Evolutionary conservation across 2,329 filamentous ascomycete genomes (phyloP), one percentile per base, ranked within the genome.

Genomic region (Paraphaeosphaeria sporulosa): DNA sequence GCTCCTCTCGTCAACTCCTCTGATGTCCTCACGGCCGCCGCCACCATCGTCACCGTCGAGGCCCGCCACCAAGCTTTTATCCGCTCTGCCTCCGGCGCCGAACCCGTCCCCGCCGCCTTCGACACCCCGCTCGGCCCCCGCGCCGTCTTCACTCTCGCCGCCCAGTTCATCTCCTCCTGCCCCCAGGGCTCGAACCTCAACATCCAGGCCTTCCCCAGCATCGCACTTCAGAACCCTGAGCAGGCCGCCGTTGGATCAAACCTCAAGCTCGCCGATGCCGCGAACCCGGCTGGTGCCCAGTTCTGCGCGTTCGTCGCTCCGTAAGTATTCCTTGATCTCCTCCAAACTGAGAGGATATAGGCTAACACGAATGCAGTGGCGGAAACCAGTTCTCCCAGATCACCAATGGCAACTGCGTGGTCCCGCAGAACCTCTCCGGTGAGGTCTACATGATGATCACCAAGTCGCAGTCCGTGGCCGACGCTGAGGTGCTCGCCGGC

Each of bases 41-140:
- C 84, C 10, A 86, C 86, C 53, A 93, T 93, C 74, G 84, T 91
- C 47, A 90, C 89, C 25, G 85, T 91, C 61, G 90, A 93, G 79
- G 84, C 89, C 30, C 85, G 90, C 60, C 90, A 93, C 79, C 89
- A 91, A 78, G 89, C 88, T 62, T 88, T 90, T 77, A 87, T 93
- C 77, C 88, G 90, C 64, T 79, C 83, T 59, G 87, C 86, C 42
- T 81, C 83, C 21, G 82, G 84, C 60, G 80, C 83, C 57, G 79
- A 85, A 58, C 86, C 89, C 55, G 85, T 90, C 4, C 88, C 90
- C 4, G 86, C 87, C 71, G 84, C 89, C 27, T 91, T 93, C 71
- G 90, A 92, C 74, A 88, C 87, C 0, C 83, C 90, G 1, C 86
- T 93, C 13, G 85, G 86, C 32, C 87, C 89, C 64, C 84, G 86